Evolutionary conservation across 768 basidiomycete genomes (phyloP).

Genomic region (Russula olivacea): DNA sequence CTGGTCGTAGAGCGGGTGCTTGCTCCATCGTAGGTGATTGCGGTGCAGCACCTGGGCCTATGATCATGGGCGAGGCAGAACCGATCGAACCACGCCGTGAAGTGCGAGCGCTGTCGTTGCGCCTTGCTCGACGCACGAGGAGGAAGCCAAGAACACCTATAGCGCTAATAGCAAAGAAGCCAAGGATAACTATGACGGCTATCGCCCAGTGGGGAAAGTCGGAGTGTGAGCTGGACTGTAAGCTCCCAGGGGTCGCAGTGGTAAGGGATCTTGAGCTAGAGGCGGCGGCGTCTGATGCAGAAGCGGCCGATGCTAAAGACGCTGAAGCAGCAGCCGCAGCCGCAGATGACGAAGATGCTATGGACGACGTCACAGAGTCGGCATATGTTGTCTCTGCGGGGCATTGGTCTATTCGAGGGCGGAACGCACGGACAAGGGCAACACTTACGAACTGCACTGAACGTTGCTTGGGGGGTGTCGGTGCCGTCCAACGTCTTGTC

Average conservation of each 20-base stretch:
- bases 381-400: conserved; percentile 66
- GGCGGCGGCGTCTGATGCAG: conserved; percentile 26
- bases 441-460: conserved; percentile 75
- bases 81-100: conserved; percentile 72
- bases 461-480: conserved; percentile 61
- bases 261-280: conserved; percentile 16
- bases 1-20: conserved; percentile 30
- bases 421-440: conserved; percentile 1
- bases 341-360: conserved; percentile 38
- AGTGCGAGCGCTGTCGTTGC: conserved; percentile 36
- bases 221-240: conserved; percentile 41
- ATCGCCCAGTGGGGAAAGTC: conserved; percentile 87
- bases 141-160: conserved; percentile 64
- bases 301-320: conserved; percentile 23
- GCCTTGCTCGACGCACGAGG: conserved; percentile 63
- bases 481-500: conserved; percentile 52
- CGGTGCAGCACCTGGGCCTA: conserved; percentile 44
- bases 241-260: conserved; percentile 27
- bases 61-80: conserved; percentile 80
- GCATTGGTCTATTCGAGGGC: conserved; percentile 22
- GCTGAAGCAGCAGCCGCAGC: conserved; percentile 38
- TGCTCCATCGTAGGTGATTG: conserved; percentile 45
- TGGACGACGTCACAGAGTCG: conserved; percentile 57
- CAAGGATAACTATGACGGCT: conserved; percentile 81
- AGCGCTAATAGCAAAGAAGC: conserved; percentile 74